A percentile compares a stretch with the other conserved stretches of the same genome.
These are phyloP conservation scores for Setaria viridis DNA, from an alignment of 202 grass and related monocot genomes.

Conservation along the genomic window DNA sequence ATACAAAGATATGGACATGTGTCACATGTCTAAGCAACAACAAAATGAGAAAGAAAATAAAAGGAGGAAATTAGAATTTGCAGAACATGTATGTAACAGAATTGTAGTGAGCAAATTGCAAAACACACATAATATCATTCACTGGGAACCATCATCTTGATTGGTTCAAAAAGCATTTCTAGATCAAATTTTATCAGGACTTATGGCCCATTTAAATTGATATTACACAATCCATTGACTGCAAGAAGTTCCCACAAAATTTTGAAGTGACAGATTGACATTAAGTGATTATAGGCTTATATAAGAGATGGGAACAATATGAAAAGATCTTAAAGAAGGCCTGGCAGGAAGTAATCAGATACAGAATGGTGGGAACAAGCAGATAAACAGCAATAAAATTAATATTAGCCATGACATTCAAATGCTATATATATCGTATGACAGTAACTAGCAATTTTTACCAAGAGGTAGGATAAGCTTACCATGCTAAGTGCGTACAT, in stretches of 20 bases:
- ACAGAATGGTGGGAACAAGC: neutral
- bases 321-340: neutral
- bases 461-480: constrained; percentile 24
- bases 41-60: neutral
- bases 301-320: constrained; percentile 3
- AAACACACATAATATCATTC: neutral
- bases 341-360: neutral
- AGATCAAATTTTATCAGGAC: neutral
- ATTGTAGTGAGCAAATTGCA: neutral
- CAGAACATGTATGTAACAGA: neutral
- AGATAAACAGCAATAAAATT: constrained; percentile 12
- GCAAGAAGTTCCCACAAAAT: neutral
- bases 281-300: neutral
- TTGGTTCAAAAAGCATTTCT: neutral
- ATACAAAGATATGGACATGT: neutral
- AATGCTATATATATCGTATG: constrained; percentile 34
- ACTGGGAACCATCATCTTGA: neutral
- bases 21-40: neutral
- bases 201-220: constrained; percentile 1
- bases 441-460: constrained; percentile 18
- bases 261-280: neutral
- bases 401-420: constrained; percentile 9
- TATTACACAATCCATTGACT: neutral
- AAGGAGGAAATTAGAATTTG: neutral
- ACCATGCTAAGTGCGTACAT: constrained; percentile 95